These are phyloP conservation scores for Boletus subcaerulescens DNA, from an alignment of 768 basidiomycete genomes.

Conservation along the genomic window DNA sequence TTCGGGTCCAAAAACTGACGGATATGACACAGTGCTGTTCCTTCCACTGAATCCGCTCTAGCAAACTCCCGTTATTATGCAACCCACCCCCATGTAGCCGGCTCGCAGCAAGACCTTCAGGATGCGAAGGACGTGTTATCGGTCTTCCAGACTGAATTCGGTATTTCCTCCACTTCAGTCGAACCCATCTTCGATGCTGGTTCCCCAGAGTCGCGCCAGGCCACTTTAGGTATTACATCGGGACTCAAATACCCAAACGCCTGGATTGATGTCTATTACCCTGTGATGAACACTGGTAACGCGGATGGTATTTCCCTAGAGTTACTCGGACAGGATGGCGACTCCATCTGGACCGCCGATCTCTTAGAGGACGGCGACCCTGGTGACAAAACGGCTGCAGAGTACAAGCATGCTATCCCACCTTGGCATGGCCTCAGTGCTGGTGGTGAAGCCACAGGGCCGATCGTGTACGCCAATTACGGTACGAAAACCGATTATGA, in stretches of 20 bases:
- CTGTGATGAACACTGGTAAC: constrained; percentile 67
- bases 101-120: constrained; percentile 54
- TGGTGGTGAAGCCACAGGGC: constrained; percentile 70
- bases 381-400: constrained; percentile 67
- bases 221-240: constrained; percentile 56
- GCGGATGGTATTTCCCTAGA: constrained; percentile 66
- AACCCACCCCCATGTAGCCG: constrained; percentile 71
- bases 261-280: constrained; percentile 89
- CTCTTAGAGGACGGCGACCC: constrained; percentile 69
- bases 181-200: constrained; percentile 71
- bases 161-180: constrained; percentile 38
- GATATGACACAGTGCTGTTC: constrained; percentile 44
- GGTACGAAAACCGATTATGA: constrained; percentile 72
- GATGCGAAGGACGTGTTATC: constrained; percentile 67
- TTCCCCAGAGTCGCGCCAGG: constrained; percentile 58
- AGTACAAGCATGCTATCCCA: constrained; percentile 64
- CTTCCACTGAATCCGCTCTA: constrained; percentile 55
- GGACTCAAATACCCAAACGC: constrained; percentile 51
- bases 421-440: constrained; percentile 86
- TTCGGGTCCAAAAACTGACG: neutral
- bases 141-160: constrained; percentile 65
- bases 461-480: constrained; percentile 77
- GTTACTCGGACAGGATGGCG: constrained; percentile 57
- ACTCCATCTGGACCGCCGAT: constrained; percentile 63
- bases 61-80: constrained; percentile 57